Percentiles rank a stretch among this genome's conserved stretches.
Conservation (phyloP, 2,329 filamentous ascomycete genomes). For the Teratosphaeria zuluensis region DNA sequence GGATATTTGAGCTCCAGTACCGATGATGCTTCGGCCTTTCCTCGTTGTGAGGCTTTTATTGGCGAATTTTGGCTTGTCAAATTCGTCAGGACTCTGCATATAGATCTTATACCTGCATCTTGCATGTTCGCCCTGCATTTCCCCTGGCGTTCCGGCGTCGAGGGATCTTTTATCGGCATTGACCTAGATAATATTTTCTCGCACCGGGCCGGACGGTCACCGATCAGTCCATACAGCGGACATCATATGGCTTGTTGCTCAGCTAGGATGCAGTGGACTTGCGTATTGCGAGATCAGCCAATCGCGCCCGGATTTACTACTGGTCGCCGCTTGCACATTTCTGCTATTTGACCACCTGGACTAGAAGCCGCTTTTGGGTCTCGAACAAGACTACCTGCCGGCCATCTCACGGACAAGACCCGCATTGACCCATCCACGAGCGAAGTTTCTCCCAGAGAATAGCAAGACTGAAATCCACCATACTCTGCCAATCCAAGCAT, state of each 20-base stretch:
- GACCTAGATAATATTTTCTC: neutral
- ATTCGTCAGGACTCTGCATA: too few species aligned
- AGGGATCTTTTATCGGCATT: neutral
- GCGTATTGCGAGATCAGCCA: too few species aligned
- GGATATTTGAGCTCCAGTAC: neutral
- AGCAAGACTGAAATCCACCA: conserved; percentile 34
- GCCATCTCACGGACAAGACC: conserved; percentile 33
- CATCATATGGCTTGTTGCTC: too few species aligned
- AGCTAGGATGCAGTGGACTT: too few species aligned
- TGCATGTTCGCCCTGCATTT: neutral
- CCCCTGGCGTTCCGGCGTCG: neutral
- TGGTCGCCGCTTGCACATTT: neutral
- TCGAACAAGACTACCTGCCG: neutral
- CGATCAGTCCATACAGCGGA: neutral
- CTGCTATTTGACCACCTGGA: neutral
- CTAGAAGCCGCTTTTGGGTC: neutral
- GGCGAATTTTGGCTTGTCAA: neutral
- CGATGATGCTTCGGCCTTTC: neutral
- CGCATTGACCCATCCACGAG: conserved; percentile 34
- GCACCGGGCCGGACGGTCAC: neutral
- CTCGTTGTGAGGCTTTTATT: neutral
- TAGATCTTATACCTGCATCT: neutral
- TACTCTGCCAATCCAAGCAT: conserved; percentile 25
- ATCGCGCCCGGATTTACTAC: too few species aligned
- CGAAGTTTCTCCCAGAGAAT: conserved; percentile 33